These are phyloP conservation scores for Tetrapyrgos nigripes DNA, from an alignment of 1,284 basidiomycete genomes.

Conservation along the genomic window DNA sequence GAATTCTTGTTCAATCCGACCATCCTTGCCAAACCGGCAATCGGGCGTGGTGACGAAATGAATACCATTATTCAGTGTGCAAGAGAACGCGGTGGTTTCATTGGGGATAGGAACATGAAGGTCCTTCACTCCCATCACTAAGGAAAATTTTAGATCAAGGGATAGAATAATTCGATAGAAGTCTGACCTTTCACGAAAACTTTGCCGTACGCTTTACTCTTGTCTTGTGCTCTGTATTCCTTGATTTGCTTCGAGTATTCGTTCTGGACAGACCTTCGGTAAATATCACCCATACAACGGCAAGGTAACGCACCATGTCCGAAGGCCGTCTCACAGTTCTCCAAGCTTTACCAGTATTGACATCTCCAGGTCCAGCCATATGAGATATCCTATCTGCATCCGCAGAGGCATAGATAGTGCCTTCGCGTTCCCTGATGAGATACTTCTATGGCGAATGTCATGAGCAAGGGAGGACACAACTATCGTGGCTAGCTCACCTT, in stretches of 20 bases:
- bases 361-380: conserved; percentile 74
- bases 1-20: conserved; percentile 90
- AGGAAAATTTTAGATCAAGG: conserved; percentile 13
- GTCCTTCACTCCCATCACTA: conserved; percentile 82
- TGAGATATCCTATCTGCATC: conserved; percentile 74
- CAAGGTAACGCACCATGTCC: conserved; percentile 75
- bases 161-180: neutral
- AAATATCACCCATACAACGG: neutral
- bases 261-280: conserved; percentile 58
- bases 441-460: conserved; percentile 56
- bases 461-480: too few relatives aligned
- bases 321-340: conserved; percentile 86
- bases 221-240: conserved; percentile 80
- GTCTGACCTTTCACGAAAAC: conserved; percentile 89
- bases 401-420: conserved; percentile 83
- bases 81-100: conserved; percentile 80
- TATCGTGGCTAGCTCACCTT: conserved; percentile 49
- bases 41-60: conserved; percentile 96
- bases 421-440: conserved; percentile 71
- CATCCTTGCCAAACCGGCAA: conserved; percentile 64
- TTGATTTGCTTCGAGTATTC: conserved; percentile 91
- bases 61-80: conserved; percentile 95
- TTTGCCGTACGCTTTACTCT: conserved; percentile 86
- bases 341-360: conserved; percentile 89
- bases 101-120: conserved; percentile 79